Conservation (phyloP, 345 rosid genomes). For the Kernera saxatilis region DNA sequence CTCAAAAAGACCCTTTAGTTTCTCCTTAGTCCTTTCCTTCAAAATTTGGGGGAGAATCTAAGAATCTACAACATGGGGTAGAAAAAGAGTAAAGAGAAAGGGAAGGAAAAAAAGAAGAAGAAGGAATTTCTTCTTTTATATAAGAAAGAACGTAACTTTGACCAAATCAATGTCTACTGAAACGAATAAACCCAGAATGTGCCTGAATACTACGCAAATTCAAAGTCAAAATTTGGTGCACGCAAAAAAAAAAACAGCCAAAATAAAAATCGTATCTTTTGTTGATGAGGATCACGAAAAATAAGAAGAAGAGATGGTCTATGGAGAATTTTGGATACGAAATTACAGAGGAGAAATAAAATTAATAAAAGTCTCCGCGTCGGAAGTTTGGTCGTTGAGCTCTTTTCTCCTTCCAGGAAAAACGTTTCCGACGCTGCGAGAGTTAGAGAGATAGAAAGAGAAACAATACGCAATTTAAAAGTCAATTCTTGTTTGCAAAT, state of each 20-base stretch:
- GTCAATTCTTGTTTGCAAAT: background rate
- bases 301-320: background rate
- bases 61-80: conserved; percentile 21
- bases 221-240: conserved; percentile 41
- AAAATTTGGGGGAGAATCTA: conserved; percentile 29
- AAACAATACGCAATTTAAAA: background rate
- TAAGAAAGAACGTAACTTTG: conserved; percentile 18
- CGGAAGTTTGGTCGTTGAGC: conserved; percentile 26
- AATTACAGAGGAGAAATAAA: background rate
- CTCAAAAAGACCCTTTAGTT: conserved; percentile 19
- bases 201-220: conserved; percentile 39
- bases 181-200: conserved; percentile 31
- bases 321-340: background rate
- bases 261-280: background rate
- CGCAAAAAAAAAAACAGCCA: background rate
- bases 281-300: background rate
- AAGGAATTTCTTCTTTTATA: background rate
- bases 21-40: conserved; percentile 3
- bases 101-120: background rate
- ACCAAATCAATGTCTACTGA: conserved; percentile 22
- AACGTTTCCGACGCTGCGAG: conserved; percentile 11
- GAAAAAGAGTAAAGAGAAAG: background rate
- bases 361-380: conserved; percentile 7
- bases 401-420: conserved; percentile 11
- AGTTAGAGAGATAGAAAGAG: background rate